A percentile compares a stretch with the other conserved stretches of the same genome.
phyloP scores from a whole-genome alignment of 2,329 filamentous ascomycete species.

The Fulvia fulva region DNA sequence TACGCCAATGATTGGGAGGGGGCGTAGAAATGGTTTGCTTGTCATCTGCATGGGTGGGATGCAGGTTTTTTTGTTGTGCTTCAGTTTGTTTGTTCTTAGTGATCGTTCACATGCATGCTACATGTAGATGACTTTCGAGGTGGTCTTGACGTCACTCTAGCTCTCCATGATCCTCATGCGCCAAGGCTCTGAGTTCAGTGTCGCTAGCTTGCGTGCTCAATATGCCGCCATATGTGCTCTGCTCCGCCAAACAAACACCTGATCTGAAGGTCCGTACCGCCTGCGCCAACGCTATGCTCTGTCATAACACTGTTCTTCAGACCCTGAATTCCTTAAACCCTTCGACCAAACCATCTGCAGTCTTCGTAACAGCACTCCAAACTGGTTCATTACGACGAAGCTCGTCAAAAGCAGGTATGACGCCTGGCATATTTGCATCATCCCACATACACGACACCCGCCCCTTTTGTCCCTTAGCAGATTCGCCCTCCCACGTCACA shows the following conservation, averaged over 20 bases:
- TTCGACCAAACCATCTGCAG: slow-evolving; percentile 74
- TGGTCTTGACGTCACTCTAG: too few species aligned
- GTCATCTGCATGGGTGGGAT: slow-evolving; percentile 8
- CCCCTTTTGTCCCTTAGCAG: slow-evolving; percentile 52
- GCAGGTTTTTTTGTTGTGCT: background rate
- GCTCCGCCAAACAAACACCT: background rate
- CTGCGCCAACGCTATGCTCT: background rate
- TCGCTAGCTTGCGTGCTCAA: background rate
- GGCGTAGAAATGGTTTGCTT: slow-evolving; percentile 6
- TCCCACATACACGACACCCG: slow-evolving; percentile 78
- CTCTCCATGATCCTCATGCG: too few species aligned
- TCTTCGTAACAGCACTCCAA: slow-evolving; percentile 77
- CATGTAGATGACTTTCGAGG: too few species aligned
- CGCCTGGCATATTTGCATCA: slow-evolving; percentile 68
- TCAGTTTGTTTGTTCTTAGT: too few species aligned
- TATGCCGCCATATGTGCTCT: background rate
- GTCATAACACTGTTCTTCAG: slow-evolving; percentile 5
- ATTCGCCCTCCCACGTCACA: slow-evolving; percentile 56
- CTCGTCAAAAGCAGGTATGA: slow-evolving; percentile 82
- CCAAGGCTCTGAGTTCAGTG: background rate
- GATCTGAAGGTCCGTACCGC: background rate
- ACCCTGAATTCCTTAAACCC: slow-evolving; percentile 64
- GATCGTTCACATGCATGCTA: too few species aligned
- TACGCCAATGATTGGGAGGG: slow-evolving; percentile 13
- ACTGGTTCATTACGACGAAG: slow-evolving; percentile 68